Conservation (phyloP, 1,284 basidiomycete species). For the Moniliella sp. region DNA sequence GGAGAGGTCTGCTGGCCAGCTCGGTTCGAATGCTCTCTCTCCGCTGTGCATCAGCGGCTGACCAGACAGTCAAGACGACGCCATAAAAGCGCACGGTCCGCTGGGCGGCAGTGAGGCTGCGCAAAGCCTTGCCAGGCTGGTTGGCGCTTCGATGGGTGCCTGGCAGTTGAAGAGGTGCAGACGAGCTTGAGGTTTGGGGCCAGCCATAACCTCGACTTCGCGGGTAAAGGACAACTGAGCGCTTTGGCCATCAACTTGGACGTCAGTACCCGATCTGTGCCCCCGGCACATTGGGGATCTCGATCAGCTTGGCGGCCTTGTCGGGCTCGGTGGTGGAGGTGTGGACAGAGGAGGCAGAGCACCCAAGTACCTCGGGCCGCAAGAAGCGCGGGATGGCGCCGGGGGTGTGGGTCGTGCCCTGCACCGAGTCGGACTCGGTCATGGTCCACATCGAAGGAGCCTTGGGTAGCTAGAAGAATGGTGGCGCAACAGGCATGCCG, state of each 20-base stretch:
- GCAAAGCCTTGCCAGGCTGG: too few species aligned
- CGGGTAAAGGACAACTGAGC: constrained; percentile 58
- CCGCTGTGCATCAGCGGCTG: constrained; percentile 16
- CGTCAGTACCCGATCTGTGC: constrained; percentile 18
- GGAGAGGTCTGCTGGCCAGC: constrained; percentile 13
- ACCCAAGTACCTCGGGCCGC: constrained; percentile 57
- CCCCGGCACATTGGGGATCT: constrained; percentile 25
- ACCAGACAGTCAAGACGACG: constrained; percentile 17
- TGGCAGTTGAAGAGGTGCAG: constrained; percentile 80
- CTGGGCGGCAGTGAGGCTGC: constrained; percentile 4
- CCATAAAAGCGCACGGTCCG: constrained; percentile 9
- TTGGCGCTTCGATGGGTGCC: constrained; percentile 48
- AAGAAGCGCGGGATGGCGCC: constrained; percentile 76
- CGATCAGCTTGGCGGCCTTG: constrained; percentile 27
- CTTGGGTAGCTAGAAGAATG: constrained; percentile 33
- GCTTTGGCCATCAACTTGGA: constrained; percentile 21
- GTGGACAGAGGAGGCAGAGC: constrained; percentile 34
- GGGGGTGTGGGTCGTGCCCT: constrained; percentile 61
- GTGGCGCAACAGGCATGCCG: too few species aligned
- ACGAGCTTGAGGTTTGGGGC: too few species aligned
- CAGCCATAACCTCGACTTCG: constrained; percentile 56
- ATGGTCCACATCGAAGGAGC: constrained; percentile 52
- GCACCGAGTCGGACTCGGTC: constrained; percentile 63
- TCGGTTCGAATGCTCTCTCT: constrained; percentile 18
- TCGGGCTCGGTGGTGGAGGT: too few species aligned